Percentiles rank a stretch among this genome's conserved stretches.
phyloP scores from a whole-genome alignment of 345 rosid species.

The Salix koriyanagi region DNA sequence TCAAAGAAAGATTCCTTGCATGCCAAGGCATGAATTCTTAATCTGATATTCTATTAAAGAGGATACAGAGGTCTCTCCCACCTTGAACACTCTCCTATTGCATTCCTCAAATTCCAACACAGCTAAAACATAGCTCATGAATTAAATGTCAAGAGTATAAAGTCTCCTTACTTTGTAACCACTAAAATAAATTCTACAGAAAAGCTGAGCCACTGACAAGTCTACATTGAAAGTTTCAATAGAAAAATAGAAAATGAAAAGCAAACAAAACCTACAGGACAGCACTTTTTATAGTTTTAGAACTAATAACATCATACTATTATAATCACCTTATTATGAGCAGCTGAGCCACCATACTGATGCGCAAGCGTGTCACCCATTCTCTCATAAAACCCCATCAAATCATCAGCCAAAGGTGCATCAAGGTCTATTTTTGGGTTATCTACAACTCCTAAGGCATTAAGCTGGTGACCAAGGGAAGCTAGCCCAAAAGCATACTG shows the following conservation, averaged over 20 bases:
- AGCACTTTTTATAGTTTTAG: not conserved
- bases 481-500: constrained; percentile 95
- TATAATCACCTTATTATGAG: constrained; percentile 65
- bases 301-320: not conserved
- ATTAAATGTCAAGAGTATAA: not conserved
- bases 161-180: not conserved
- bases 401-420: constrained; percentile 71
- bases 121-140: not conserved
- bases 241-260: not conserved
- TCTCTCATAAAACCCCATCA: constrained; percentile 82
- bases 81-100: not conserved
- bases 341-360: constrained; percentile 89
- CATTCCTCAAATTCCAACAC: not conserved
- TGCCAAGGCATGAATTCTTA: not conserved
- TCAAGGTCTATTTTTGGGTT: constrained; percentile 67
- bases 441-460: constrained; percentile 63
- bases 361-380: constrained; percentile 91
- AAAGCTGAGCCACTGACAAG: not conserved
- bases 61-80: not conserved
- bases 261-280: not conserved
- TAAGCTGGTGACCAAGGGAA: constrained; percentile 90
- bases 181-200: not conserved
- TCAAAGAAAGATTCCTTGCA: not conserved
- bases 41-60: not conserved
- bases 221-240: not conserved